Evolutionary conservation across 1,139 yeast species (phyloP).

Genomic region (Schizosaccharomyces versatilis): DNA sequence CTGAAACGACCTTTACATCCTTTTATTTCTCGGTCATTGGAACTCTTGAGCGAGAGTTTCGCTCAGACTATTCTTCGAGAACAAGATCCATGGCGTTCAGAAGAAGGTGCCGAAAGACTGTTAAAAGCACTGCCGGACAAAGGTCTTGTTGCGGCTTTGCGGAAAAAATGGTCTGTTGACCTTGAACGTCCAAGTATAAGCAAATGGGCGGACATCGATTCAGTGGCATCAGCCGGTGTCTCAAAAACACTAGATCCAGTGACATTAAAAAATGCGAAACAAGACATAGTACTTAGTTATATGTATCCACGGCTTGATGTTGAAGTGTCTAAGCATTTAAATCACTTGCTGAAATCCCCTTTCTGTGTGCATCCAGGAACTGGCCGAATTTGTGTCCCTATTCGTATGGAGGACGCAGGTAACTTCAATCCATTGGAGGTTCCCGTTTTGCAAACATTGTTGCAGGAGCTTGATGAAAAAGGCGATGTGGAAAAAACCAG

Average conservation of each 20-base stretch:
- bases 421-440: constrained; percentile 61
- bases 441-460: constrained; percentile 48
- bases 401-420: constrained; percentile 32
- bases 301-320: constrained; percentile 82
- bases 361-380: constrained; percentile 95
- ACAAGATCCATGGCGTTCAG: constrained; percentile 64
- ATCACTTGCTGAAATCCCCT: constrained; percentile 89
- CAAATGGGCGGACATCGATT: constrained; percentile 73
- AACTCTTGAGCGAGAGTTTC: constrained; percentile 42
- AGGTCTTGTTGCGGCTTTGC: constrained; percentile 30
- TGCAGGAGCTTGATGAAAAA: constrained; percentile 28
- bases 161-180: constrained; percentile 31
- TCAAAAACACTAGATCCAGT: constrained; percentile 19
- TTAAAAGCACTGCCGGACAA: constrained; percentile 39
- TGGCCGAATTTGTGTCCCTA: constrained; percentile 94
- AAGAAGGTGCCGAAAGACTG: constrained; percentile 32
- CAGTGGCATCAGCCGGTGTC: constrained; percentile 29
- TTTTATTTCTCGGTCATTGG: constrained; percentile 49
- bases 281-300: constrained; percentile 58
- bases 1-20: constrained; percentile 77
- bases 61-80: constrained; percentile 44
- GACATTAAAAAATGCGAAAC: constrained; percentile 45
- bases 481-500: constrained; percentile 21
- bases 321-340: constrained; percentile 74
- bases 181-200: constrained; percentile 28